A percentile compares a stretch with the other conserved stretches of the same genome.
Evolutionary conservation across 2,329 filamentous ascomycete genomes (phyloP).

Genomic region (Neonectria coccinea): DNA sequence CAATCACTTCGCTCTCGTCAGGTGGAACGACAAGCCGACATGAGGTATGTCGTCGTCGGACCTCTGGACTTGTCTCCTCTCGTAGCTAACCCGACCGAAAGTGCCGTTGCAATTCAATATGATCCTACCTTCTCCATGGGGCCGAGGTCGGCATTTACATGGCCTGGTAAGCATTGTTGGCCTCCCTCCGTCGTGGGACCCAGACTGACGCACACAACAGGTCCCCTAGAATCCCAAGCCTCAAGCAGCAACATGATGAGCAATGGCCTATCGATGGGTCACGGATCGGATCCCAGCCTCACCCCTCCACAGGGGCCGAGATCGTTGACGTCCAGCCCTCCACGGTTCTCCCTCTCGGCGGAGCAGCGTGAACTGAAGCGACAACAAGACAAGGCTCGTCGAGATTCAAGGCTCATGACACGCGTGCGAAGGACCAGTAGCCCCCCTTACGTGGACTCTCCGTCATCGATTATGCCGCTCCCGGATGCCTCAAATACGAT

Average conservation of each 20-base stretch:
- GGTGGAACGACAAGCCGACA: slow-evolving; percentile 32
- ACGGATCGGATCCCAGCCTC: slow-evolving; percentile 62
- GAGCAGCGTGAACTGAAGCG: slow-evolving; percentile 73
- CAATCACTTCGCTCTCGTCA: slow-evolving; percentile 30
- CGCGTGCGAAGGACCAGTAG: slow-evolving; percentile 65
- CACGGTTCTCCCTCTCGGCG: slow-evolving; percentile 64
- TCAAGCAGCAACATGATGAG: slow-evolving; percentile 54
- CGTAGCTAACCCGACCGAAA: slow-evolving; percentile 41
- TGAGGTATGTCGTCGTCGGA: slow-evolving; percentile 38
- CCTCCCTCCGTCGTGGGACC: background rate
- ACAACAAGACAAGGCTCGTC: slow-evolving; percentile 69
- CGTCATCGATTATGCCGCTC: slow-evolving; percentile 47
- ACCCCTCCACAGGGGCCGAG: slow-evolving; percentile 63
- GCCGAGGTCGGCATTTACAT: slow-evolving; percentile 61
- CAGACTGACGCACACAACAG: slow-evolving; percentile 33
- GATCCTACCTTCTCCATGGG: slow-evolving; percentile 65
- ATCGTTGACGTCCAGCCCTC: slow-evolving; percentile 70
- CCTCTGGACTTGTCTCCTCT: background rate
- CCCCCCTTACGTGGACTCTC: slow-evolving; percentile 57
- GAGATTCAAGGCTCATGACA: slow-evolving; percentile 66
- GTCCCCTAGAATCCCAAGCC: slow-evolving; percentile 51
- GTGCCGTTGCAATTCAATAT: slow-evolving; percentile 64
- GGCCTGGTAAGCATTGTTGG: slow-evolving; percentile 57
- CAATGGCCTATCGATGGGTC: slow-evolving; percentile 61
- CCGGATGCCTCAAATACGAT: slow-evolving; percentile 57